These are phyloP conservation scores for Sisymbrium irio DNA, from an alignment of 345 rosid genomes.

Conservation along the genomic window DNA sequence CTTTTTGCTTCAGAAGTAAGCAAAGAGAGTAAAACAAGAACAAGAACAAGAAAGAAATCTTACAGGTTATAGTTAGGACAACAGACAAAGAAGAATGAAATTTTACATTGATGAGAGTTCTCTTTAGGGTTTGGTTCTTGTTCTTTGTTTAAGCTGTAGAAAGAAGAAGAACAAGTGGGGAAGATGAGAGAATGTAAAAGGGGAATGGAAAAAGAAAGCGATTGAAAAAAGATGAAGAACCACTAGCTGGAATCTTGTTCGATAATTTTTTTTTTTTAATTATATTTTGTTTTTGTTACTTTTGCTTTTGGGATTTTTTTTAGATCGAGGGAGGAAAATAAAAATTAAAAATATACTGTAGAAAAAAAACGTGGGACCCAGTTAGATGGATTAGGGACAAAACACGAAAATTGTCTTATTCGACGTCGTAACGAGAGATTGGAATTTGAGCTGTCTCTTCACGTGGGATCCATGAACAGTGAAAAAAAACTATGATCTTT, in stretches of 20 bases:
- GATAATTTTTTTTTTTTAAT: conserved; percentile 3
- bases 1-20: conserved; percentile 19
- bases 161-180: conserved; percentile 15
- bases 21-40: not conserved
- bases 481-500: not conserved
- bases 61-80: not conserved
- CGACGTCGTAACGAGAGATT: conserved; percentile 32
- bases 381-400: conserved; percentile 13
- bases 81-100: not conserved
- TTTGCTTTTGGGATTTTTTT: conserved; percentile 16
- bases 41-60: not conserved
- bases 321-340: not conserved
- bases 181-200: not conserved
- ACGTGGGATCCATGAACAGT: conserved; percentile 34
- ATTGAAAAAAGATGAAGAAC: conserved; percentile 32
- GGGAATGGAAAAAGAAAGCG: conserved; percentile 20
- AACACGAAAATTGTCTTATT: conserved; percentile 18
- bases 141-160: not conserved
- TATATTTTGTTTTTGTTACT: not conserved
- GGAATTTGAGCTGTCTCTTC: conserved; percentile 37
- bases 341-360: not conserved
- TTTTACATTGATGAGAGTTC: not conserved
- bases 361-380: conserved; percentile 20
- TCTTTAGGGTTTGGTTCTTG: conserved; percentile 30
- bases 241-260: conserved; percentile 36